These are phyloP conservation scores for Trichoderma breve DNA, from an alignment of 2,329 filamentous ascomycete genomes.

Conservation along the genomic window DNA sequence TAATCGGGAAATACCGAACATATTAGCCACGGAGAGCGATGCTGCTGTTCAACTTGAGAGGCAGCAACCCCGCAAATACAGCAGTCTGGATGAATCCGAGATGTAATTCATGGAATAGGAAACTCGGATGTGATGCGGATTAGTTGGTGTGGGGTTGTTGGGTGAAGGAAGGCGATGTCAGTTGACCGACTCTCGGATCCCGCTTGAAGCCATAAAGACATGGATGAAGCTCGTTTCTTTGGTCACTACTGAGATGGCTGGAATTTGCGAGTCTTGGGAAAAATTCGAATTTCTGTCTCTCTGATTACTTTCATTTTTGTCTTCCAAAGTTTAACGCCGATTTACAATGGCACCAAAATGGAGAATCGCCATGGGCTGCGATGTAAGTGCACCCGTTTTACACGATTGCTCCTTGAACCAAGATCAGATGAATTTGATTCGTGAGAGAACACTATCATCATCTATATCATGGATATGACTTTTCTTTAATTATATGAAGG, in stretches of 20 bases:
- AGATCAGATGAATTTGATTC: neutral
- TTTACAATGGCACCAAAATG: constrained; percentile 46
- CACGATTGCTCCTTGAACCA: neutral
- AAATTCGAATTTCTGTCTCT: neutral
- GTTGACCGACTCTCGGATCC: neutral
- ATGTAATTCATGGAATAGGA: neutral
- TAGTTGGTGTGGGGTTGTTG: neutral
- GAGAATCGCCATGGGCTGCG: constrained; percentile 54
- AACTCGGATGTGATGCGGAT: neutral
- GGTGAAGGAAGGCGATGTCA: neutral
- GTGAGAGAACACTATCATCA: no score
- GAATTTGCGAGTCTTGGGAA: neutral
- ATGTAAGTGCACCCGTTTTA: constrained; percentile 40
- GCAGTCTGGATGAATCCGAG: neutral
- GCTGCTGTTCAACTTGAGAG: neutral
- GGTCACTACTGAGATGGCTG: neutral
- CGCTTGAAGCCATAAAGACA: constrained; percentile 7
- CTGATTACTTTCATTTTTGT: neutral
- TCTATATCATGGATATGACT: neutral
- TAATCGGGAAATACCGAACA: constrained; percentile 21
- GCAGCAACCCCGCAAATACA: neutral
- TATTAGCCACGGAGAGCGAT: neutral
- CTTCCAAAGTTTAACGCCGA: neutral
- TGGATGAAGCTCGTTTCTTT: neutral
- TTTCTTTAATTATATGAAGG: neutral